Conservation (phyloP, 2,329 filamentous ascomycete genomes). For the Orbilia blumenaviensis region DNA sequence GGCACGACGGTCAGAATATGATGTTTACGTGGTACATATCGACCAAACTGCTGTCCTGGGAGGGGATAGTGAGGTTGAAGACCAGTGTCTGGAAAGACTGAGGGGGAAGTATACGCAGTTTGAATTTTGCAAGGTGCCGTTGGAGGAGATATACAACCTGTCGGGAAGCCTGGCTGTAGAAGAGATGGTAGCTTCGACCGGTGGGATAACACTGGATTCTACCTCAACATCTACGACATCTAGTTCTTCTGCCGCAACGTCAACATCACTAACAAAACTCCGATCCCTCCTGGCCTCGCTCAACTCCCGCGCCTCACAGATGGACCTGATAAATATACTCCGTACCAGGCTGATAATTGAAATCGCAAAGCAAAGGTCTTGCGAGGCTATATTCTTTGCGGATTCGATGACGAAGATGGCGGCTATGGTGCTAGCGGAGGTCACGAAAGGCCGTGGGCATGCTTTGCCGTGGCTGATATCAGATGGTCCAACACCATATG, state of each 20-base stretch:
- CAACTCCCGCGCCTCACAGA: conserved; percentile 76
- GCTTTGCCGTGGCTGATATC: conserved; percentile 81
- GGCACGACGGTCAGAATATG: conserved; percentile 73
- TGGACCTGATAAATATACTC: conserved; percentile 77
- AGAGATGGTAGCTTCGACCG: conserved; percentile 10
- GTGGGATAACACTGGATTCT: background rate
- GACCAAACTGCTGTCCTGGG: conserved; percentile 60
- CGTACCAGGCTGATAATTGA: conserved; percentile 76
- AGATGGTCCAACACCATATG: conserved; percentile 73
- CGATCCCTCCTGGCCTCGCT: conserved; percentile 69
- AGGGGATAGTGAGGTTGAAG: conserved; percentile 25
- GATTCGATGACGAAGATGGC: conserved; percentile 89
- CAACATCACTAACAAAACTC: conserved; percentile 63
- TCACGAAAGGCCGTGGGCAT: conserved; percentile 88
- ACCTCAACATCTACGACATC: background rate
- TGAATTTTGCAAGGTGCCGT: conserved; percentile 69
- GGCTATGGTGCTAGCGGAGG: conserved; percentile 83
- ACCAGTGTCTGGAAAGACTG: conserved; percentile 63
- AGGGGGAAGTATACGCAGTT: conserved; percentile 73
- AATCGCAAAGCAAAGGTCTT: conserved; percentile 69
- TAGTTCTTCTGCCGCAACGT: background rate
- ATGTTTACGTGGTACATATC: conserved; percentile 71
- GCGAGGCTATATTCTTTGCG: conserved; percentile 79
- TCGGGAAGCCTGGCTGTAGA: conserved; percentile 60
- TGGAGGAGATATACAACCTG: conserved; percentile 70